Percentiles rank a stretch among this genome's conserved stretches.
These are phyloP conservation scores for Nemania abortiva DNA, from an alignment of 2,329 filamentous ascomycete species.

Conservation along the genomic window DNA sequence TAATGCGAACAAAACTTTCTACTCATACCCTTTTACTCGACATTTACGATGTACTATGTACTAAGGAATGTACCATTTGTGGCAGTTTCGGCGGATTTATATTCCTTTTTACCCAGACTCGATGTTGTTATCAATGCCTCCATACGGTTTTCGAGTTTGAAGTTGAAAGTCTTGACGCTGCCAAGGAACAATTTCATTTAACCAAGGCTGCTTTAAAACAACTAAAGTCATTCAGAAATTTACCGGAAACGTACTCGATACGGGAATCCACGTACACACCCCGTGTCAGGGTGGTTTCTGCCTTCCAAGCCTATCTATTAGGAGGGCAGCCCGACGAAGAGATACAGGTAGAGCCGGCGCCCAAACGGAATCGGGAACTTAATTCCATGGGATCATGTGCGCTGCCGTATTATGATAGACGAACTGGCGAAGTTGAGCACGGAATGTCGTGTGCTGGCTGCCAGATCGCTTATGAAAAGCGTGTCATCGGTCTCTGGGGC, in stretches of 20 bases:
- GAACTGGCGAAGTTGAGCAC: constrained; percentile 45
- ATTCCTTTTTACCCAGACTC: constrained; percentile 19
- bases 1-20: constrained; percentile 49
- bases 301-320: constrained; percentile 43
- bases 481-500: constrained; percentile 37
- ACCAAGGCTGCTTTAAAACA: constrained; percentile 15
- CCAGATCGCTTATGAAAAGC: constrained; percentile 47
- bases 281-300: constrained; percentile 38
- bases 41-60: constrained; percentile 46
- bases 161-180: constrained; percentile 12
- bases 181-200: constrained; percentile 14
- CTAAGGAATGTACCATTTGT: constrained; percentile 35
- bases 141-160: constrained; percentile 7
- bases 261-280: constrained; percentile 39
- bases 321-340: no score
- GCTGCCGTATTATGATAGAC: constrained; percentile 28
- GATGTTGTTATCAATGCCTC: constrained; percentile 26
- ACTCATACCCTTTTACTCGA: constrained; percentile 42
- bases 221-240: constrained; percentile 48
- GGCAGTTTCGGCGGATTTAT: constrained; percentile 24
- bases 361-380: constrained; percentile 41
- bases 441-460: constrained; percentile 53
- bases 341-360: constrained; percentile 26
- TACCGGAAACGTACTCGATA: constrained; percentile 48
- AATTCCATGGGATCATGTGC: constrained; percentile 49